Base-by-base conservation (phyloP, 2,329 filamentous ascomycete genomes). In the Harringtonia lauricola region DNA sequence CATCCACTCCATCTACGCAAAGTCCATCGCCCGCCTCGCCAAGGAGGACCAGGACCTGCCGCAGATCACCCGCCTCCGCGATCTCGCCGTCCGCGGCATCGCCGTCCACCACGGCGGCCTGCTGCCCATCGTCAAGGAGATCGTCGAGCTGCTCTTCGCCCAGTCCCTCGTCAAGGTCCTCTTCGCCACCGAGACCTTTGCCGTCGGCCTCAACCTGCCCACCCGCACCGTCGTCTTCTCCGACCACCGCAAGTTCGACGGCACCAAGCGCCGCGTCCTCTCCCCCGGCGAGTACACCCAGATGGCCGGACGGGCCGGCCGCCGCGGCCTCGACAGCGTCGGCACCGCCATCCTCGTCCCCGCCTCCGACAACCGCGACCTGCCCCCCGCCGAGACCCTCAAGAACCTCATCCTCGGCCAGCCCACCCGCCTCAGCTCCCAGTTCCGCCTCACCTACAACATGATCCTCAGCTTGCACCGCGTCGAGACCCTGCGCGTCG, bases 181-280 rank as follows among this genome's bases (percentile, higher is more conserved):
- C 2, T 98, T 98, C 57, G 92, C 92, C 0, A 98, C 92, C 0
- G 92, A 98, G 61, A 98, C 92, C 0, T 98, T 98, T 61, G 92
- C 92, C 30, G 98, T 98, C 89, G 92, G 92, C 24, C 72, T 98
- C 28, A 98, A 98, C 57, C 66, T 98, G 45, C 92, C 92, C 1
- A 98, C 92, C 1, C 77, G 92, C 51, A 98, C 92, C 1, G 92
- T 98, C 0, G 90, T 96, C 2, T 98, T 98, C 62, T 96, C 92
- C 12, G 92, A 92, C 10, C 95, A 92, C 62, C 80, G 92, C 41
- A 98, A 98, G 60, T 90, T 95, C 52, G 92, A 98, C 57, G 92
- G 92, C 7, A 85, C 92, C 53, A 78, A 79, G 4, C 96, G 96
- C 67, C 76, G 92, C 51, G 92, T 95, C 57, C 70, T 98, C 0